Conservation (phyloP, 257 asterid species). For the Solanum gandarillasii region DNA sequence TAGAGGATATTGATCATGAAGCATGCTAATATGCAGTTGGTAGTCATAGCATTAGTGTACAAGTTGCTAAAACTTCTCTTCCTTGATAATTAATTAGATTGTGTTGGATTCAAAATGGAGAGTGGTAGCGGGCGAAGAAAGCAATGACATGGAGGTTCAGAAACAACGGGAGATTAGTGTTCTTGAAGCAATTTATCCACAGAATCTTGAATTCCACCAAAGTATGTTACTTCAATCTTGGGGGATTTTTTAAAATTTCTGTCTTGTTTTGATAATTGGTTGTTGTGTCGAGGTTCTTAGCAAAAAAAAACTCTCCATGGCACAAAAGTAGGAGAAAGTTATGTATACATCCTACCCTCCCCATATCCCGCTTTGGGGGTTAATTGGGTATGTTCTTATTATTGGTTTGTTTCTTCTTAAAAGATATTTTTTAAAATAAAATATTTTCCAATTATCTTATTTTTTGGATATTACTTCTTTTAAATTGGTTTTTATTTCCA, state of each 20-base stretch:
- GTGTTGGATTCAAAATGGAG: slow-evolving; percentile 37
- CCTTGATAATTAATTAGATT: slow-evolving; percentile 30
- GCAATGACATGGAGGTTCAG: slow-evolving; percentile 48
- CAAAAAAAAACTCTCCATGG: no score
- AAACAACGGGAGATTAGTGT: slow-evolving; percentile 59
- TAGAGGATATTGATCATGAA: no score
- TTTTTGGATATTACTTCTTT: no score
- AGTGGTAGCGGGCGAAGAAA: slow-evolving; percentile 75
- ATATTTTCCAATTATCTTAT: no score
- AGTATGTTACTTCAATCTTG: slow-evolving; percentile 27
- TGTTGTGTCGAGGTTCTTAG: not conserved
- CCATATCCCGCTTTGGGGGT: not conserved
- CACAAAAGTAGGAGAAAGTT: not conserved
- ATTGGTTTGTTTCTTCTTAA: no score
- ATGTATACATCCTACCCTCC: no score
- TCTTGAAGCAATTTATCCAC: slow-evolving; percentile 89
- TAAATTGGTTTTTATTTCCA: no score
- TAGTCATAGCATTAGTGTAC: not conserved
- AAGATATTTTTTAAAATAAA: no score
- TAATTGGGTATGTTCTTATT: not conserved
- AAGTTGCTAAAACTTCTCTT: not conserved
- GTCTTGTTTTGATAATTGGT: not conserved
- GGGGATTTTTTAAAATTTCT: not conserved
- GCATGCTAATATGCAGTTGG: no score
- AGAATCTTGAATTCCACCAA: slow-evolving; percentile 77